phyloP scores from a whole-genome alignment of 345 rosid genomes.

The Eucalyptus curtisii region DNA sequence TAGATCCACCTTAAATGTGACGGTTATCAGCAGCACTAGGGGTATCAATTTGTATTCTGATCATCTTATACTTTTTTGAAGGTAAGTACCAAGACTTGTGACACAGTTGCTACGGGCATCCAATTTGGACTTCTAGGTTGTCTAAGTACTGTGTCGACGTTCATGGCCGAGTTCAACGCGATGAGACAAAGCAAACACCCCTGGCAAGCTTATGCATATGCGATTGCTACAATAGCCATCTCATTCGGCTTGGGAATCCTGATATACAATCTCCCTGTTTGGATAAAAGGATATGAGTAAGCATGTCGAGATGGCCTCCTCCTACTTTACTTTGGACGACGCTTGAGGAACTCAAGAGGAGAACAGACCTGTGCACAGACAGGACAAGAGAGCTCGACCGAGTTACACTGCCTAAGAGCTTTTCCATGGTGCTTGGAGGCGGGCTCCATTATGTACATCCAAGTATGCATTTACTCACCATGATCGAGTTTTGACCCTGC shows the following conservation, averaged over 20 bases:
- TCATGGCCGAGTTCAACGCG: constrained; percentile 82
- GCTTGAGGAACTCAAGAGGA: neutral
- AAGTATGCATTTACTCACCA: neutral
- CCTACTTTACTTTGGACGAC: neutral
- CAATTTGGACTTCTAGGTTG: constrained; percentile 83
- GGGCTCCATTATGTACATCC: neutral
- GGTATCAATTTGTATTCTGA: neutral
- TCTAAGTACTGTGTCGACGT: constrained; percentile 80
- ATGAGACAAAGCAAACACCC: constrained; percentile 57
- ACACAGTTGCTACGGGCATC: constrained; percentile 37
- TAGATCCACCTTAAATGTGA: neutral
- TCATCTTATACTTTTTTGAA: constrained; percentile 2
- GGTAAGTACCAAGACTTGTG: constrained; percentile 40
- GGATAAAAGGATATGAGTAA: constrained; percentile 20
- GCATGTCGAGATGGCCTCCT: neutral
- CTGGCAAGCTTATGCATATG: constrained; percentile 79
- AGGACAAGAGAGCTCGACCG: neutral
- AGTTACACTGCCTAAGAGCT: neutral
- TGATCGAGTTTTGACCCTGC: neutral
- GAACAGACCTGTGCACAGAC: neutral
- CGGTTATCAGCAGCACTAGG: neutral
- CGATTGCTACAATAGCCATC: constrained; percentile 21
- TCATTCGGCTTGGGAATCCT: constrained; percentile 47
- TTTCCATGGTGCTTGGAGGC: neutral
- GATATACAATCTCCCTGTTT: constrained; percentile 47